Evolutionary conservation across 2,329 filamentous ascomycete genomes (phyloP), one percentile per base, ranked within the genome.

Genomic region (Rutstroemia sp.): DNA sequence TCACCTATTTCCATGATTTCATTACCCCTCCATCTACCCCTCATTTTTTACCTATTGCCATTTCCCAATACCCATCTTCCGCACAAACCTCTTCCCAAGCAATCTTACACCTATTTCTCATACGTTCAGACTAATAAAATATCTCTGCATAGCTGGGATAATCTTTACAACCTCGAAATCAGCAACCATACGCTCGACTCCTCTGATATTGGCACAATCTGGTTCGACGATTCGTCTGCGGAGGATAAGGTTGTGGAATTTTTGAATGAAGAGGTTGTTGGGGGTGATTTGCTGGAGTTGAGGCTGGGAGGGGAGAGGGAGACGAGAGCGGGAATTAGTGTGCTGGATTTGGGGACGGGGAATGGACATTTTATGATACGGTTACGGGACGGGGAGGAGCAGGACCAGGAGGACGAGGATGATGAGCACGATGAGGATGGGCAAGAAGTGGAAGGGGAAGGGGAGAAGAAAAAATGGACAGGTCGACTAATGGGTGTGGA

Each of bases 141-240:
- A 18, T 23, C 27, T n/a, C 25, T 9, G 16, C 23, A 46, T 45
- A 92, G 88, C 74, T 92, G 88, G 88, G 85, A 92, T 71, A 74
- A 74, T 19, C 81, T 90, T 61, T 94, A 95, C 76, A 75, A 78
- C 1, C 79, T 76, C 63, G 87, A 94, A 71, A 77, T 90, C 53
- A 70, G 75, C 59, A 92, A 94, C 73, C 82, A 92, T 71, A 74
- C 81, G 54, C 71, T 80, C 60, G 83, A 95, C 73, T 83, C 88
- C 9, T 73, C 80, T 56, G 89, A 96, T 75, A 87, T 87, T 58
- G 92, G 92, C 63, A 95, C 91, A 30, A 85, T 94, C 66, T 99
- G 94, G 94, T 99, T 99, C 79, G 87, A 91, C 70, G 94, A 97
- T 74, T 88, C 90, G 34, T 84, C 87, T 67, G 94, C 94, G 60